Conservation (phyloP, 176 grass and related monocot genomes). For the Avena eriantha region DNA sequence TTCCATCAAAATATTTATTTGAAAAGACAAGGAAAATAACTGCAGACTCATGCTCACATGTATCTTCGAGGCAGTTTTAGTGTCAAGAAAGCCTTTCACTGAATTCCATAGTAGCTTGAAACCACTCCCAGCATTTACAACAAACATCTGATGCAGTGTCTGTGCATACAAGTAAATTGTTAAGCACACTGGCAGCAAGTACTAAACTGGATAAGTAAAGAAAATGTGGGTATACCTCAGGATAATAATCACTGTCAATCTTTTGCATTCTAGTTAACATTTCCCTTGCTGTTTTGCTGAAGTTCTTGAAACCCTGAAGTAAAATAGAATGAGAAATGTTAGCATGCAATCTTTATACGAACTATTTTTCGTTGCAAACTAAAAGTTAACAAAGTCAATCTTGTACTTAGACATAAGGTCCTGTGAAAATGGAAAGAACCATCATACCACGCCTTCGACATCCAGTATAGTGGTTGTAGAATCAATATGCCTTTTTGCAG, state of each 20-base stretch:
- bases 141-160: conserved; percentile 97
- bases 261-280: conserved; percentile 87
- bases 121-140: conserved; percentile 89
- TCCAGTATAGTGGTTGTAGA: conserved; percentile 88
- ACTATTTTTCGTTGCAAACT: neutral
- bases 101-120: conserved; percentile 98
- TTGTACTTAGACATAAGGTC: conserved; percentile 4
- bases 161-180: conserved; percentile 45
- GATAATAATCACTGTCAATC: conserved; percentile 92
- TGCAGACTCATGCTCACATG: conserved; percentile 63
- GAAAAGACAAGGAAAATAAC: conserved; percentile 23
- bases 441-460: conserved; percentile 85
- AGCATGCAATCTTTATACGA: neutral
- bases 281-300: conserved; percentile 91
- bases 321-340: neutral
- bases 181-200: neutral
- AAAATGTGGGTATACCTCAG: conserved; percentile 65
- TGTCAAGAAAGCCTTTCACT: conserved; percentile 73
- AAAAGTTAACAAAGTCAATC: neutral
- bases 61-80: conserved; percentile 91
- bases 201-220: conserved; percentile 20
- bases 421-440: conserved; percentile 30
- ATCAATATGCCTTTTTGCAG: conserved; percentile 74
- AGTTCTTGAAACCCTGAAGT: conserved; percentile 87
- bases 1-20: conserved; percentile 36